phyloP scores from a whole-genome alignment of 2,329 filamentous ascomycete genomes.

The Xylaria sp. region DNA sequence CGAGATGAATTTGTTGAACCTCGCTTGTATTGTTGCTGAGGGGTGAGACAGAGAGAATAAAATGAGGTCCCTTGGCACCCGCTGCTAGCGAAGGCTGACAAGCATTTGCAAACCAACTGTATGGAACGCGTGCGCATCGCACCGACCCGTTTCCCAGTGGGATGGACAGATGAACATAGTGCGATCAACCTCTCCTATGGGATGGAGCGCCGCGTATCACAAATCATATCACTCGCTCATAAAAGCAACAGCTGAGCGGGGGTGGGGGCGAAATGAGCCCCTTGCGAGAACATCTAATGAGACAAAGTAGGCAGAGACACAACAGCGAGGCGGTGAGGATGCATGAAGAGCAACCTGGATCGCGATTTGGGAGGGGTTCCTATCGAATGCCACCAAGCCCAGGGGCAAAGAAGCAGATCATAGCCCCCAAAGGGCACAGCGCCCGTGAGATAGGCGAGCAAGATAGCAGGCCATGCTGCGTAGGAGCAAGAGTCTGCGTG shows the following conservation, averaged over 20 bases:
- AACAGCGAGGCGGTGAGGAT: slow-evolving; percentile 32
- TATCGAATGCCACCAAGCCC: slow-evolving; percentile 7
- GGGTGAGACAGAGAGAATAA: neutral
- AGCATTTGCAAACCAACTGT: slow-evolving; percentile 14
- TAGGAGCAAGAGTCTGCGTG: slow-evolving; percentile 24
- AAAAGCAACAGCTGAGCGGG: neutral
- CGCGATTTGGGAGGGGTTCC: slow-evolving; percentile 14
- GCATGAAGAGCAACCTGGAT: neutral
- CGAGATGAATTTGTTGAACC: neutral
- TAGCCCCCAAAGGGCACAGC: slow-evolving; percentile 5
- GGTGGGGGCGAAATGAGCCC: slow-evolving; percentile 21
- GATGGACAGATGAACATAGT: slow-evolving; percentile 15
- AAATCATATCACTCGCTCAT: slow-evolving; percentile 3
- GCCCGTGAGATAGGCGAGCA: slow-evolving; percentile 31
- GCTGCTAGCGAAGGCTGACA: slow-evolving; percentile 12
- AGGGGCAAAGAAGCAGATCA: slow-evolving; percentile 27
- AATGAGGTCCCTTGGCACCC: neutral
- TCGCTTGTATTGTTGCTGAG: neutral
- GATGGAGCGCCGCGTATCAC: slow-evolving; percentile 17
- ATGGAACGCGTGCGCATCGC: slow-evolving; percentile 30
- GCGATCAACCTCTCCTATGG: slow-evolving; percentile 19
- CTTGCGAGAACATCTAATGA: slow-evolving; percentile 18
- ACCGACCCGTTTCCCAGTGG: slow-evolving; percentile 33
- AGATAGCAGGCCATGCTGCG: slow-evolving; percentile 14
- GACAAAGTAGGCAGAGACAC: slow-evolving; percentile 6